phyloP scores from a whole-genome alignment of 495 filamentous ascomycete species.

The Penicillium lagena region DNA sequence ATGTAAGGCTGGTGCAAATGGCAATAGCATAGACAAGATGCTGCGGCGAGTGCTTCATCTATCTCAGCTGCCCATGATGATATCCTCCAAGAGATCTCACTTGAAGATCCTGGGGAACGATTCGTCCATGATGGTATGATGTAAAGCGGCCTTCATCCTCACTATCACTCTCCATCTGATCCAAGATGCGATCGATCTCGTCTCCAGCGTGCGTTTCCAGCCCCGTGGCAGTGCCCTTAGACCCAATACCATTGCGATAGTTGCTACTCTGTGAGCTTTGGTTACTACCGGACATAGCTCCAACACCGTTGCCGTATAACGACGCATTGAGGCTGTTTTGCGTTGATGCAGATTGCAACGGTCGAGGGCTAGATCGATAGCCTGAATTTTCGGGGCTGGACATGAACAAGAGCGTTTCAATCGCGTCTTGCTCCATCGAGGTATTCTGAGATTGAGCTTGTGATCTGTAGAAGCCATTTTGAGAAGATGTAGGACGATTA shows the following conservation, averaged over 20 bases:
- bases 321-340: slow-evolving; percentile 28
- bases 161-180: slow-evolving; percentile 46
- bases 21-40: too few relatives aligned
- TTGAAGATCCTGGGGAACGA: too few relatives aligned
- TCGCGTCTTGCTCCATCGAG: slow-evolving; percentile 76
- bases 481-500: slow-evolving; percentile 14
- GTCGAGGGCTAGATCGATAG: slow-evolving; percentile 32
- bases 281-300: slow-evolving; percentile 2
- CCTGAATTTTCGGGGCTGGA: slow-evolving; percentile 74
- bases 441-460: slow-evolving; percentile 60
- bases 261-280: slow-evolving; percentile 17
- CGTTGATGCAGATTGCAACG: slow-evolving; percentile 13
- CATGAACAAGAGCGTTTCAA: slow-evolving; percentile 83
- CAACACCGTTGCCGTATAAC: slow-evolving; percentile 13
- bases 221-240: slow-evolving; percentile 5
- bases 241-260: slow-evolving; percentile 2
- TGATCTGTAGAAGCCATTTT: slow-evolving; percentile 22
- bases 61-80: slow-evolving; percentile 5
- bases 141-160: slow-evolving; percentile 25
- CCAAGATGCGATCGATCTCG: slow-evolving; percentile 46
- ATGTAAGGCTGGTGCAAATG: not conserved
- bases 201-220: slow-evolving; percentile 36
- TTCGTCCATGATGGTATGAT: slow-evolving; percentile 7
- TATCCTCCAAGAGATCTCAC: not conserved
- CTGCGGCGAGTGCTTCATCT: not conserved